Conservation (phyloP, 176 grass and related monocot species). For the Cocos nucifera region DNA sequence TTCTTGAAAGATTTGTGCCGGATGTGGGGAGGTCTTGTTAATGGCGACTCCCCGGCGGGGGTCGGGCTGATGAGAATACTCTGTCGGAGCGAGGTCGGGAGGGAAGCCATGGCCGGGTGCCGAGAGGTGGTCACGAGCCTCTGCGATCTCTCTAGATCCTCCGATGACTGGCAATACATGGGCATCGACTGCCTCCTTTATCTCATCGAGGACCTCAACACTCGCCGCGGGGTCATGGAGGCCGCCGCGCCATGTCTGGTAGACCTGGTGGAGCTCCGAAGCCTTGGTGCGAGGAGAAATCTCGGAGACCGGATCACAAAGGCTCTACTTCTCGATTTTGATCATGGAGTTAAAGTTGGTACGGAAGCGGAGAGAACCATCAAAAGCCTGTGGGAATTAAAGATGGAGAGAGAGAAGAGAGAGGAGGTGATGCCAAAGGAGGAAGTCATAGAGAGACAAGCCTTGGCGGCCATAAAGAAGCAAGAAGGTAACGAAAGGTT, state of each 20-base stretch:
- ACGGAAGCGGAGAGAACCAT: constrained; percentile 29
- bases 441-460: constrained; percentile 23
- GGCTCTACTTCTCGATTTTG: constrained; percentile 32
- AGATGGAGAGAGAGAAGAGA: constrained; percentile 40
- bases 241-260: constrained; percentile 37
- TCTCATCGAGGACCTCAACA: constrained; percentile 45
- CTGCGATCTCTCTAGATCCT: constrained; percentile 64
- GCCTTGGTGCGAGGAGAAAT: constrained; percentile 50
- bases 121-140: constrained; percentile 44
- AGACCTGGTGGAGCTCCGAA: constrained; percentile 53
- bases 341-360: neutral
- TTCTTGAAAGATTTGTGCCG: constrained; percentile 60
- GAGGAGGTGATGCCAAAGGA: constrained; percentile 39
- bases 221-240: constrained; percentile 33
- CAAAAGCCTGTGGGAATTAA: constrained; percentile 29
- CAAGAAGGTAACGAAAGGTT: constrained; percentile 59
- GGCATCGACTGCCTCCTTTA: constrained; percentile 84
- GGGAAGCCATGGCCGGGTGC: constrained; percentile 39
- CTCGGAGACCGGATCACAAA: constrained; percentile 51
- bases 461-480: constrained; percentile 50
- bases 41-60: constrained; percentile 74
- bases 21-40: constrained; percentile 95
- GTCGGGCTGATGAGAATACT: constrained; percentile 76
- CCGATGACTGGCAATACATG: constrained; percentile 98
- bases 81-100: constrained; percentile 49